Evolutionary conservation across 441 rosid species (phyloP).

Genomic region (Pelargonium australe): DNA sequence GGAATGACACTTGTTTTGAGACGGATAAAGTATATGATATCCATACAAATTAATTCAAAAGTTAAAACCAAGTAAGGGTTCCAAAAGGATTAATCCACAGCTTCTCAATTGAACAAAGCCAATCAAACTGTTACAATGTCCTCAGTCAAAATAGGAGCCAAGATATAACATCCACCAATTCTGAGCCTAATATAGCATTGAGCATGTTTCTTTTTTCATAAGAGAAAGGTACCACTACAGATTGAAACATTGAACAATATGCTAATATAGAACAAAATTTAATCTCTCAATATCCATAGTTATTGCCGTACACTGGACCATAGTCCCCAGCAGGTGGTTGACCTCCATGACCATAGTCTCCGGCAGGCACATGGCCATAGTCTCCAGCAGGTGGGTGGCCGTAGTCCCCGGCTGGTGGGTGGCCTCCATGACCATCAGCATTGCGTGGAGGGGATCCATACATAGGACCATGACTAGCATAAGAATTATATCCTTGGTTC

Average conservation of each 20-base stretch:
- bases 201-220: background rate
- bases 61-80: too few relatives aligned
- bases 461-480: conserved; percentile 19
- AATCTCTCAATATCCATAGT: conserved; percentile 25
- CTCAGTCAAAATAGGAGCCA: background rate
- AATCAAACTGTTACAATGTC: too few relatives aligned
- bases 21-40: too few relatives aligned
- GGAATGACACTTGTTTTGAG: too few relatives aligned
- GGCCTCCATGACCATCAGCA: conserved; percentile 13
- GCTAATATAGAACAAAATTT: background rate
- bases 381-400: conserved; percentile 10
- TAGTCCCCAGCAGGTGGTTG: conserved; percentile 20
- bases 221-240: too few relatives aligned
- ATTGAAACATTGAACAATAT: too few relatives aligned
- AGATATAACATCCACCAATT: background rate
- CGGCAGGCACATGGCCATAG: background rate
- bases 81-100: too few relatives aligned
- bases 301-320: conserved; percentile 23
- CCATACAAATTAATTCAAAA: too few relatives aligned
- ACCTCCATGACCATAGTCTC: conserved; percentile 1
- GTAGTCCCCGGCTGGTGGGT: conserved; percentile 18
- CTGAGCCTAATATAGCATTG: background rate
- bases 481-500: conserved; percentile 21
- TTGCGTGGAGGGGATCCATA: conserved; percentile 22
- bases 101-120: too few relatives aligned